Percentiles rank a stretch among this genome's conserved stretches.
Evolutionary conservation across 306 rosid genomes (phyloP).

Genomic region (Alnus rubra): DNA sequence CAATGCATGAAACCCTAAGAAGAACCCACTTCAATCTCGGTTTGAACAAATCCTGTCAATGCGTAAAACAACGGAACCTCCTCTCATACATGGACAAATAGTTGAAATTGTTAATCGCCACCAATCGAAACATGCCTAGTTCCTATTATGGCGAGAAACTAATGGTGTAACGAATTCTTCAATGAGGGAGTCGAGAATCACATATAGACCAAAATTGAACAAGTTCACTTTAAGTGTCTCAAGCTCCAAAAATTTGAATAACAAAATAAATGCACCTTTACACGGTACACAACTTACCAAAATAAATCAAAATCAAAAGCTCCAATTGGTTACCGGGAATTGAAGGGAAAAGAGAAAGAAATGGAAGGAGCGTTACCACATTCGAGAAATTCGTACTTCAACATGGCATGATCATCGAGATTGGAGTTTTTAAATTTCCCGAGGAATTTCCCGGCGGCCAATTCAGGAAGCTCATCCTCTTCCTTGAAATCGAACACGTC

Average conservation of each 20-base stretch:
- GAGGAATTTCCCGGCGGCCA: slow-evolving; percentile 28
- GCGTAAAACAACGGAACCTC: neutral
- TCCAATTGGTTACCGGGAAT: neutral
- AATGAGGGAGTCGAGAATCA: no score
- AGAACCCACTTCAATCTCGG: neutral
- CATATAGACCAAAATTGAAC: neutral
- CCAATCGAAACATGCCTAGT: neutral
- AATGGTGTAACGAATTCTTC: no score
- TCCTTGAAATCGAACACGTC: slow-evolving; percentile 61
- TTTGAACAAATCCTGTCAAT: neutral
- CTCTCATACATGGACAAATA: neutral
- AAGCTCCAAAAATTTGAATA: neutral
- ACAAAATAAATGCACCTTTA: neutral
- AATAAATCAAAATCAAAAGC: neutral
- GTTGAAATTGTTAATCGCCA: neutral
- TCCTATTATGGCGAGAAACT: no score
- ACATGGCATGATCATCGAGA: slow-evolving; percentile 19
- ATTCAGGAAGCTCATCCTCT: slow-evolving; percentile 50
- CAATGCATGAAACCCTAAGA: neutral
- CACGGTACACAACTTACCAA: neutral
- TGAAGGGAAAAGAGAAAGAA: neutral
- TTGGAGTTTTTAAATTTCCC: slow-evolving; percentile 43
- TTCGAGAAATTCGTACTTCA: slow-evolving; percentile 33
- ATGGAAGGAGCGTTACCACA: slow-evolving; percentile 46
- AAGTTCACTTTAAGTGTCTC: neutral